These are phyloP conservation scores for Euptelea pleiosperma DNA, from an alignment of 164 flowering plant genomes.

Conservation along the genomic window DNA sequence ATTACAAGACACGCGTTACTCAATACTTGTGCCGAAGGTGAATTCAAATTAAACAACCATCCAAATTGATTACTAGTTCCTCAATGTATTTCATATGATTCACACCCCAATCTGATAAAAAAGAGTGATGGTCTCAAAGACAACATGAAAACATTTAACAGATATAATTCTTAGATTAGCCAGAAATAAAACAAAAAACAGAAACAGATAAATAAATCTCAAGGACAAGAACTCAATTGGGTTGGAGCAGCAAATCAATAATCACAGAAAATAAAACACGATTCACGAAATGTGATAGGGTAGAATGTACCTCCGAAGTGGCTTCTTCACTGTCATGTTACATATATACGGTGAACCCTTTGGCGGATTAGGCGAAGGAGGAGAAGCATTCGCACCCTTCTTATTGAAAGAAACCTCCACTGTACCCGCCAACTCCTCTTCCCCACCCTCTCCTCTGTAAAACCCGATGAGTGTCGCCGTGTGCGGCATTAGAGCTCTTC, in stretches of 20 bases:
- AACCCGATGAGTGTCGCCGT: slow-evolving; percentile 72
- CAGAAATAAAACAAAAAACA: background rate
- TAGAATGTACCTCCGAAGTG: slow-evolving; percentile 59
- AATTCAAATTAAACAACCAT: slow-evolving; percentile 1
- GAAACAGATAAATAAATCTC: background rate
- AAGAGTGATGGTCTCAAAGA: too few species aligned
- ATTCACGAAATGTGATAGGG: too few species aligned
- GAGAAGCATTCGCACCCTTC: slow-evolving; percentile 65
- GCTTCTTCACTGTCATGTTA: slow-evolving; percentile 78
- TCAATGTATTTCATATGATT: too few species aligned
- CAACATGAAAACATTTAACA: too few species aligned
- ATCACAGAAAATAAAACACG: background rate
- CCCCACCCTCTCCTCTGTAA: slow-evolving; percentile 39
- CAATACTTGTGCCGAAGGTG: background rate
- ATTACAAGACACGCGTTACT: background rate
- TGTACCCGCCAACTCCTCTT: slow-evolving; percentile 71
- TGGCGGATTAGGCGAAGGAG: slow-evolving; percentile 80
- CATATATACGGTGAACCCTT: slow-evolving; percentile 72
- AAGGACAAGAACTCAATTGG: background rate
- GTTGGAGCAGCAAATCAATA: background rate
- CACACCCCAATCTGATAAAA: too few species aligned
- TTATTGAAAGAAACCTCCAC: slow-evolving; percentile 76
- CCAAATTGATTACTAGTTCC: too few species aligned
- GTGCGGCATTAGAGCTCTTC: slow-evolving; percentile 62
- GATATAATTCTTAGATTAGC: too few species aligned